These are phyloP conservation scores for Calonectria hongkongensis DNA, from an alignment of 2,329 filamentous ascomycete genomes.

Conservation along the genomic window DNA sequence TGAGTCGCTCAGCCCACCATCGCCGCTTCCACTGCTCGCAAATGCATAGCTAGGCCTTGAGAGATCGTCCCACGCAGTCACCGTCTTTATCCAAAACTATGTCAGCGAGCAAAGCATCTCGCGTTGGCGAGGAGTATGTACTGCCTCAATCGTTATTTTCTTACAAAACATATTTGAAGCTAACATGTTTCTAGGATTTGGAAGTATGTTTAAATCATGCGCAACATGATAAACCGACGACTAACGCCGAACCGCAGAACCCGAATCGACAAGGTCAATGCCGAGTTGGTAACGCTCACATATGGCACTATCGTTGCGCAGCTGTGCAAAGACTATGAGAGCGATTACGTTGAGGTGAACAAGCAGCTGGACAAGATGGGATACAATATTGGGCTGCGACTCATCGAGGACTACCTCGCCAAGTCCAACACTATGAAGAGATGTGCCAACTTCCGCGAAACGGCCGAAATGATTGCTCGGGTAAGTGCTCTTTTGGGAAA, in stretches of 20 bases:
- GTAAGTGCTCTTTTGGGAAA: conserved; percentile 65
- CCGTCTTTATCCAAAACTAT: conserved; percentile 59
- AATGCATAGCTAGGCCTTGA: neutral
- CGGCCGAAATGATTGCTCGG: conserved; percentile 96
- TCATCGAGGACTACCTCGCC: conserved; percentile 98
- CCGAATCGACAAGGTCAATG: conserved; percentile 97
- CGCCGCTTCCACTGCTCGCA: neutral
- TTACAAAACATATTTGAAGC: conserved; percentile 33
- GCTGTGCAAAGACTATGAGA: conserved; percentile 96
- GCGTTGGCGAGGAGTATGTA: conserved; percentile 77
- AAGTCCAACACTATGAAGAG: conserved; percentile 93
- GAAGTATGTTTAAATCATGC: conserved; percentile 80
- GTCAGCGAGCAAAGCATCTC: conserved; percentile 77
- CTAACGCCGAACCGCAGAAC: conserved; percentile 74
- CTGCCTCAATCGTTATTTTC: conserved; percentile 25
- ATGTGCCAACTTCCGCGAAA: conserved; percentile 95
- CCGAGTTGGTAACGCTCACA: conserved; percentile 96
- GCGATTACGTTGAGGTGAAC: conserved; percentile 96
- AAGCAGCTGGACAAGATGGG: conserved; percentile 99
- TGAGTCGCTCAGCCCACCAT: neutral
- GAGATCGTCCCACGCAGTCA: conserved; percentile 1
- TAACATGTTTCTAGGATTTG: conserved; percentile 80
- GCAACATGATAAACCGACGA: neutral
- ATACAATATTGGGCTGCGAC: conserved; percentile 95
- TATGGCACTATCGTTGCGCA: conserved; percentile 98